Base-by-base conservation (phyloP, 345 rosid species). In the Raphanus sativus region DNA sequence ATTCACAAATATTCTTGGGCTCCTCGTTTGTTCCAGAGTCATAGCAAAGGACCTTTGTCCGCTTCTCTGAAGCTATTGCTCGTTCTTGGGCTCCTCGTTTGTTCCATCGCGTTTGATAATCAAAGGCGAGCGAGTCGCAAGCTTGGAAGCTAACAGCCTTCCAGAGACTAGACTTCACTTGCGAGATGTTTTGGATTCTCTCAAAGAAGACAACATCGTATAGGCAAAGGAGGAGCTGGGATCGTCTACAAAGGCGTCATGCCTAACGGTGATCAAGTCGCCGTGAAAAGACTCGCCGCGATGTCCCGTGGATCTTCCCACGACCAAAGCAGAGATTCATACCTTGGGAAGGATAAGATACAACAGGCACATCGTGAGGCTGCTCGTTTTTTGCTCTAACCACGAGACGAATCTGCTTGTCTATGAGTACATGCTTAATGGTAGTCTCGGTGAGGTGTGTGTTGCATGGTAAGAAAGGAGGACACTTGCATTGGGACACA, bases 141-240 rank as follows among this genome's bases (percentile, higher is more conserved):
- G n/a, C 98, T 24, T 93, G 98, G 98, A 91, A 86, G 76, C 54
- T 93, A 73, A 93, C 97, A 17, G 92, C 98, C 12, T 93, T 93
- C 89, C 98, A 93, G 77, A 90, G 97, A 66, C 75, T 91, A 82
- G 97, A 93, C 80, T 91, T 93, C 83, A 85, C 89, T 32, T 88
- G 88, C 52, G 98, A 93, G 95, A 93, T 77, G 89, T 93, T 36
- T 77, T 93, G 79, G 92, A 91, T 73, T 84, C 86, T 79, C 85
- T 93, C 77, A 93, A 91, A 70, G 98, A 93, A 83, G 95, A 93
- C 80, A 93, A 91, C 80, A 91, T n/a, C 1, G 0, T 32, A 91
- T 93, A 12, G 97, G 98, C 42, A 93, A 93, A 85, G 97, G 98
- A 25, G 98, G 98, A 60, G 98, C 98, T 0, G 98, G 98, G 38